Evolutionary conservation across 1,139 yeast species (phyloP), one percentile per base, ranked within the genome.

Genomic region (Candida glucosophila): DNA sequence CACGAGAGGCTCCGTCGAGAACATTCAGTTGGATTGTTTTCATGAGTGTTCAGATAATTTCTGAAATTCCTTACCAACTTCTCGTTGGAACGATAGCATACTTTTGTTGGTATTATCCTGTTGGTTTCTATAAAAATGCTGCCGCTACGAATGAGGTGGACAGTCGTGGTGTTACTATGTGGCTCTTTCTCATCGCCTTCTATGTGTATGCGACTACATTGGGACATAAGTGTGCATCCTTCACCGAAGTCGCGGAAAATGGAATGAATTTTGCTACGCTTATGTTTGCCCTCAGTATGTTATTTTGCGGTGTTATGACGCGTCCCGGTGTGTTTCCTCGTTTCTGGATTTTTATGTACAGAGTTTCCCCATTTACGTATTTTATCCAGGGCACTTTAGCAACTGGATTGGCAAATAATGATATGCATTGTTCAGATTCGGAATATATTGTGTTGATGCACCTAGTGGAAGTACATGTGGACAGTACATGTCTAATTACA

Each of bases 251-350:
- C 26, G 77, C 74, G n/a, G 81, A 76, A 26, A 73, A 80, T 32
- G 93, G 90, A 26, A 86, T 83, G 33, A 77, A 79, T 43, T 41
- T 77, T 32, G 73, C 77, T 3, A 61, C 71, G 17, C 47, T 80
- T 49, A 44, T 77, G 42, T 79, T 77, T 52, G 70, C 86, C 12
- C 54, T 80, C 66, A 64, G 77, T 35, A 58, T 81, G 51, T 68
- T 74, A 30, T 82, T 83, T 73, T 77, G 90, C 58, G 95, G 94
- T 69, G 92, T 80, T 22, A 56, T 83, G 51, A 80, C 73, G 9
- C 65, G 77, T 18, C 72, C 77, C 16, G 46, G 55, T n/a, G 58
- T 55, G 10, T 53, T 80, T 55, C 61, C 61, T 15, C 49, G 61
- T 4, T 58, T 59, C 49, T 61, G 68, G 68, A 59, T 59, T 27